A percentile compares a stretch with the other conserved stretches of the same genome.
These are phyloP conservation scores for Pyrenopolyporus hunteri DNA, from an alignment of 495 filamentous ascomycete species.

Conservation along the genomic window DNA sequence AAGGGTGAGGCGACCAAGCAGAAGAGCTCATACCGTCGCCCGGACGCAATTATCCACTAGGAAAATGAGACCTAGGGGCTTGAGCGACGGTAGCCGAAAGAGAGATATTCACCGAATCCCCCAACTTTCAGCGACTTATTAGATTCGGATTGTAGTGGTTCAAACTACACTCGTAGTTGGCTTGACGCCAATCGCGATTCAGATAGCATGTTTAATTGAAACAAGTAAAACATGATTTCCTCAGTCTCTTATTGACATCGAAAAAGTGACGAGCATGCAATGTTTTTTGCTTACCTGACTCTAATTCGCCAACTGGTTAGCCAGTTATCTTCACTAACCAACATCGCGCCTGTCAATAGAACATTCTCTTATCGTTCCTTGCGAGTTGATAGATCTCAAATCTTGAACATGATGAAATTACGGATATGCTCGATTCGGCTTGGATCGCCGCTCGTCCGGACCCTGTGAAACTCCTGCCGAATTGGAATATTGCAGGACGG, in stretches of 20 bases:
- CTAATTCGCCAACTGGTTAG: no score
- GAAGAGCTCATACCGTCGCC: background rate
- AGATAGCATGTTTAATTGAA: conserved; percentile 35
- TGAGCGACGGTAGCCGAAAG: conserved; percentile 3
- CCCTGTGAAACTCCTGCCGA: conserved; percentile 5
- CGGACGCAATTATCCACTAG: background rate
- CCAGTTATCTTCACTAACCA: no score
- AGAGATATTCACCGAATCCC: background rate
- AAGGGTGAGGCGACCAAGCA: background rate
- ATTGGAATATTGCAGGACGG: conserved; percentile 6
- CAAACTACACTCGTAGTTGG: conserved; percentile 30
- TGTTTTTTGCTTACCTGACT: no score
- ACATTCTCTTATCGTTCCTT: no score
- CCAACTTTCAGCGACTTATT: conserved; percentile 10
- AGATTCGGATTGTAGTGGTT: conserved; percentile 18
- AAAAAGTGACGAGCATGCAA: no score
- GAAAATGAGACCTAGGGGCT: conserved; percentile 9
- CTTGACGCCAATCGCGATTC: conserved; percentile 29
- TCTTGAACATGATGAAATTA: conserved; percentile 1
- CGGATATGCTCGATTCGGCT: conserved; percentile 2
- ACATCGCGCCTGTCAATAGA: no score
- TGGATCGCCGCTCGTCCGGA: background rate
- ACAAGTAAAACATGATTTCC: conserved; percentile 9
- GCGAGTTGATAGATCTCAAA: background rate
- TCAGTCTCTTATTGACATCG: background rate